Conservation (phyloP, 2,329 filamentous ascomycete genomes). For the Sporothrix humicola region DNA sequence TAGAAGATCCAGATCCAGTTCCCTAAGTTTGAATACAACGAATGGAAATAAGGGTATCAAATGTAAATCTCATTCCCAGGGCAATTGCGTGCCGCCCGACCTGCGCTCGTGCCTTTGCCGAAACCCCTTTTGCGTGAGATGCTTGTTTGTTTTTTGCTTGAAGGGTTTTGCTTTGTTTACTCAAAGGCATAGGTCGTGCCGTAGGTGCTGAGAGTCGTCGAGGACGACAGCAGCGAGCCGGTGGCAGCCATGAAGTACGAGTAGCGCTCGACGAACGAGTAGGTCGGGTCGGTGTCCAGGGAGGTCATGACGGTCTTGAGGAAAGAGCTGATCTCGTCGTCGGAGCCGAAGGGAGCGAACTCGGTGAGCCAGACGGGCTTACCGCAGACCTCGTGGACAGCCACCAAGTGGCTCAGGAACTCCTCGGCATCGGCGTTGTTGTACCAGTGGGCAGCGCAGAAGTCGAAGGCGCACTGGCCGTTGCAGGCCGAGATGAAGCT, state of each 20-base stretch:
- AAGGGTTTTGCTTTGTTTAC: slow-evolving; percentile 24
- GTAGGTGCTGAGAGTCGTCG: slow-evolving; percentile 51
- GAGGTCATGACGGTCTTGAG: slow-evolving; percentile 55
- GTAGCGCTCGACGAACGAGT: slow-evolving; percentile 60
- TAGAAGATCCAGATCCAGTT: slow-evolving; percentile 28
- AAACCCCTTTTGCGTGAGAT: slow-evolving; percentile 11
- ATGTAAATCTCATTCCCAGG: slow-evolving; percentile 30
- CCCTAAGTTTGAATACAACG: slow-evolving; percentile 35
- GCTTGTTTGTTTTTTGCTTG: not conserved
- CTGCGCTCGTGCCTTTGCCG: slow-evolving; percentile 32
- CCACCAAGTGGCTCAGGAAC: slow-evolving; percentile 61
- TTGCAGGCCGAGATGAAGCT: slow-evolving; percentile 59
- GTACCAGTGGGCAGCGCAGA: slow-evolving; percentile 70
- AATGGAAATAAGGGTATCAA: slow-evolving; percentile 39
- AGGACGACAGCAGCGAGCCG: slow-evolving; percentile 51
- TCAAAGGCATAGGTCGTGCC: slow-evolving; percentile 57
- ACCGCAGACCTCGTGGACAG: slow-evolving; percentile 54
- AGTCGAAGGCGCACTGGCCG: slow-evolving; percentile 60
- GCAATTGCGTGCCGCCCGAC: slow-evolving; percentile 28
- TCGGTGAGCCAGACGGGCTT: slow-evolving; percentile 68
- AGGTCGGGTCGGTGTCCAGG: slow-evolving; percentile 54
- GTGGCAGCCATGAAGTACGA: slow-evolving; percentile 61
- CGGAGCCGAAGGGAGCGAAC: slow-evolving; percentile 60
- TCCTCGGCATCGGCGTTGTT: slow-evolving; percentile 53
- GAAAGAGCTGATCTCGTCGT: slow-evolving; percentile 55